A percentile compares a stretch with the other conserved stretches of the same genome.
Evolutionary conservation across 306 rosid species (phyloP).

Genomic region (Erythrophleum fordii): DNA sequence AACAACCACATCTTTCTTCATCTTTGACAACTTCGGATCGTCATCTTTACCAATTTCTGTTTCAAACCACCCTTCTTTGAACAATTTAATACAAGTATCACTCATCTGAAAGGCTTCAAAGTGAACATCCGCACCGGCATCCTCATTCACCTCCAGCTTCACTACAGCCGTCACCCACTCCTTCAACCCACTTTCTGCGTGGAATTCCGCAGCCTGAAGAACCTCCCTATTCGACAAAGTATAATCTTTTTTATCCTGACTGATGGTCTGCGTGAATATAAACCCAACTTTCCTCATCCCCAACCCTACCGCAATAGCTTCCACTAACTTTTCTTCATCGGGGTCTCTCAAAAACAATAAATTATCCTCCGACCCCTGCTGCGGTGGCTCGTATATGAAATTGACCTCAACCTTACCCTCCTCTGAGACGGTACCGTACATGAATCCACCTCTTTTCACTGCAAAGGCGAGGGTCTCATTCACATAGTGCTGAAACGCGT

Average conservation of each 20-base stretch:
- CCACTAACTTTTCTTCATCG: constrained; percentile 82
- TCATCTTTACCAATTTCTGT: constrained; percentile 67
- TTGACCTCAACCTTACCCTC: constrained; percentile 86
- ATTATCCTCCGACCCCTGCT: constrained; percentile 78
- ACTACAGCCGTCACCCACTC: constrained; percentile 98
- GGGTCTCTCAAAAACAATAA: constrained; percentile 65
- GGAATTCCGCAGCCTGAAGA: constrained; percentile 89
- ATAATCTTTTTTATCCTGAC: constrained; percentile 85
- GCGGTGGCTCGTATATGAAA: constrained; percentile 95
- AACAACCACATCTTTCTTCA: constrained; percentile 95
- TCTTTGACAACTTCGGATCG: constrained; percentile 86
- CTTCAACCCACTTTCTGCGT: constrained; percentile 86
- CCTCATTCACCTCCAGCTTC: constrained; percentile 90
- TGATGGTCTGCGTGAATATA: constrained; percentile 85
- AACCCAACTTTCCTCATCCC: constrained; percentile 92
- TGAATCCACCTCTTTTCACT: constrained; percentile 87
- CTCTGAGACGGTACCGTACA: constrained; percentile 87
- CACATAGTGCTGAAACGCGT: constrained; percentile 88
- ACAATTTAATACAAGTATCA: constrained; percentile 80
- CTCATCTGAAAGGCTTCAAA: constrained; percentile 99
- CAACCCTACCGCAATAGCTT: constrained; percentile 81
- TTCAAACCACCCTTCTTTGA: constrained; percentile 84
- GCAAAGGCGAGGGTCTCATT: constrained; percentile 86
- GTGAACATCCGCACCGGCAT: constrained; percentile 84
- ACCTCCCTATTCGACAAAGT: constrained; percentile 87